Conservation (phyloP, 177 flowering plant species). For the Vitis hybrid region DNA sequence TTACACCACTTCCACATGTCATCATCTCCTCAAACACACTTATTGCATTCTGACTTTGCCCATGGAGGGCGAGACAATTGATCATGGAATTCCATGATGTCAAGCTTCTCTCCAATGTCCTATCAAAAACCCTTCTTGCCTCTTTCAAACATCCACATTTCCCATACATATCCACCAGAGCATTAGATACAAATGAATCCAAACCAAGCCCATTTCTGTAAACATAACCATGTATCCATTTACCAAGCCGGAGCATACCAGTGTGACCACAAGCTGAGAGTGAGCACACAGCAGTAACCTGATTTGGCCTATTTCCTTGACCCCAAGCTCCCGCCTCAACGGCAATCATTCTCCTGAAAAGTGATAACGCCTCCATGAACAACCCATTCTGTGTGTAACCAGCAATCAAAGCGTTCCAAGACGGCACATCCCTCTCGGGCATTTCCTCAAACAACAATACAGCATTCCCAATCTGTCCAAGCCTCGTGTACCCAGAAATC, state of each 20-base stretch:
- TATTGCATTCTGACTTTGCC: constrained; percentile 48
- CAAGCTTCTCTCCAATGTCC: constrained; percentile 29
- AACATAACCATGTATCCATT: constrained; percentile 43
- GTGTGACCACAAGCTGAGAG: constrained; percentile 57
- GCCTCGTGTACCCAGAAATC: constrained; percentile 49
- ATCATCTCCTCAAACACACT: constrained; percentile 57
- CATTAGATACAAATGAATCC: constrained; percentile 39
- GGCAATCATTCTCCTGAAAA: constrained; percentile 53
- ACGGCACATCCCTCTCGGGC: constrained; percentile 48
- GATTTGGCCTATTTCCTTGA: constrained; percentile 34
- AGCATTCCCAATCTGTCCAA: constrained; percentile 45
- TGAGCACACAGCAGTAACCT: constrained; percentile 36
- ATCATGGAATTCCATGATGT: constrained; percentile 70
- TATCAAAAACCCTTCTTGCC: constrained; percentile 40
- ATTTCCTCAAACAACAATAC: constrained; percentile 43
- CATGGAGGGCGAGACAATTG: constrained; percentile 68
- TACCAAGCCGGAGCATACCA: constrained; percentile 56
- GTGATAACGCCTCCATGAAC: constrained; percentile 52
- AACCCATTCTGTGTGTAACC: constrained; percentile 72
- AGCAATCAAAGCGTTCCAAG: constrained; percentile 69
- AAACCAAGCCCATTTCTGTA: constrained; percentile 25
- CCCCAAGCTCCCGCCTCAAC: neutral
- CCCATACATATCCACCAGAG: constrained; percentile 56
- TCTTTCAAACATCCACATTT: constrained; percentile 48
- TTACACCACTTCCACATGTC: constrained; percentile 19